Evolutionary conservation across 768 basidiomycete genomes (phyloP).

Genomic region (Amanita rimosa): DNA sequence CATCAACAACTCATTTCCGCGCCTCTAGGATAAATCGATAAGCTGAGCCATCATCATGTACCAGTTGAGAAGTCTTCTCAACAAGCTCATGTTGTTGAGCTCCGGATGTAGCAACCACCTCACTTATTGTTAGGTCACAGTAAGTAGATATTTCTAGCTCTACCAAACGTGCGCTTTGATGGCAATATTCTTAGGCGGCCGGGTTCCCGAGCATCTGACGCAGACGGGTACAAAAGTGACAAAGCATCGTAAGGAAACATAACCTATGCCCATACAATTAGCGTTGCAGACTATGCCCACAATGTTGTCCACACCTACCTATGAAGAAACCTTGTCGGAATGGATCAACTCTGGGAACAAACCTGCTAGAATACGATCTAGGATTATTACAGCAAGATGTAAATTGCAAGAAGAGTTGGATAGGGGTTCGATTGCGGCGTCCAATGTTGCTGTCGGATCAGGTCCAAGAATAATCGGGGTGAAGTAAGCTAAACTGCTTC

Average conservation of each 20-base stretch:
- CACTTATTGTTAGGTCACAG: too few relatives aligned
- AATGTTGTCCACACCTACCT: background rate
- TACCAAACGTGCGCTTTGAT: too few relatives aligned
- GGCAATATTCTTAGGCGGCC: too few relatives aligned
- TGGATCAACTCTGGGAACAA: constrained; percentile 68
- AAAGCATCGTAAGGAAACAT: too few relatives aligned
- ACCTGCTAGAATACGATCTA: constrained; percentile 61
- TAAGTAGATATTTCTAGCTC: too few relatives aligned
- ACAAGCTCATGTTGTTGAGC: too few relatives aligned
- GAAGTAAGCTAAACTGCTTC: constrained; percentile 23
- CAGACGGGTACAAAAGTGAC: too few relatives aligned
- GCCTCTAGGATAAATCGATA: constrained; percentile 8
- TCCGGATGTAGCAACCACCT: too few relatives aligned
- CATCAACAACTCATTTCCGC: constrained; percentile 44
- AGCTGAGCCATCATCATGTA: background rate
- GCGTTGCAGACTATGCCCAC: background rate
- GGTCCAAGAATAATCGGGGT: constrained; percentile 46
- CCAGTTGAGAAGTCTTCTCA: too few relatives aligned
- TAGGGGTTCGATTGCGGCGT: constrained; percentile 48
- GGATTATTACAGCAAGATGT: constrained; percentile 61
- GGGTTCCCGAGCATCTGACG: too few relatives aligned
- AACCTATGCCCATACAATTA: background rate
- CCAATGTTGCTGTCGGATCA: constrained; percentile 34
- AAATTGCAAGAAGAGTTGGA: constrained; percentile 60
- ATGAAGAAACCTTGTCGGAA: background rate